These are phyloP conservation scores for Citrullus colocynthis DNA, from an alignment of 306 rosid genomes.

Conservation along the genomic window DNA sequence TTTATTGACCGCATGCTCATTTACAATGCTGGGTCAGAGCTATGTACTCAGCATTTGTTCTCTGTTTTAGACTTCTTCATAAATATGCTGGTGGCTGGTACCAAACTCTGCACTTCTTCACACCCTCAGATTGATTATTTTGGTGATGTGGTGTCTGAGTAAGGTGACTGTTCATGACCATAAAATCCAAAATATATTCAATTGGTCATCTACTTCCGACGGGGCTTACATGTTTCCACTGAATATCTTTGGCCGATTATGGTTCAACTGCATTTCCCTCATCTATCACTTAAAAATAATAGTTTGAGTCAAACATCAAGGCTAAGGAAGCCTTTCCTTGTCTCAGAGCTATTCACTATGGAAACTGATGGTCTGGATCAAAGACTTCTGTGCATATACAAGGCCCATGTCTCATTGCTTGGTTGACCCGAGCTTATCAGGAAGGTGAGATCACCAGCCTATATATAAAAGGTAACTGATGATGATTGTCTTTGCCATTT, in stretches of 20 bases:
- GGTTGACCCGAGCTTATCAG: neutral
- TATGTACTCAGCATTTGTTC: neutral
- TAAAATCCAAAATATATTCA: neutral
- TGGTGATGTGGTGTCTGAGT: neutral
- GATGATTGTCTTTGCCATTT: neutral
- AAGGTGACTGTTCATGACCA: neutral
- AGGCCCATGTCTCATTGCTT: neutral
- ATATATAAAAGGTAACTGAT: neutral
- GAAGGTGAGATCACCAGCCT: neutral
- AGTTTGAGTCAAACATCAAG: neutral
- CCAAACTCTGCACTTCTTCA: neutral
- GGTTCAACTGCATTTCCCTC: neutral
- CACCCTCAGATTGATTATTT: neutral
- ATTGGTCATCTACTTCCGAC: neutral
- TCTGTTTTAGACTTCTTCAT: neutral
- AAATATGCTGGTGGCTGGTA: neutral
- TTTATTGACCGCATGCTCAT: neutral
- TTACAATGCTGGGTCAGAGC: neutral
- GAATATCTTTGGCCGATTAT: neutral
- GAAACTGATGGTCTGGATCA: neutral
- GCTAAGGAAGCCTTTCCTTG: neutral
- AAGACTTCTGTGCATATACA: neutral
- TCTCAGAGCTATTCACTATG: neutral
- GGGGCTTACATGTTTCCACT: neutral
- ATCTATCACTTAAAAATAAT: neutral